Percentiles rank a stretch among this genome's conserved stretches.
Conservation (phyloP, 2,329 filamentous ascomycete species). For the Penicillium carneum region DNA sequence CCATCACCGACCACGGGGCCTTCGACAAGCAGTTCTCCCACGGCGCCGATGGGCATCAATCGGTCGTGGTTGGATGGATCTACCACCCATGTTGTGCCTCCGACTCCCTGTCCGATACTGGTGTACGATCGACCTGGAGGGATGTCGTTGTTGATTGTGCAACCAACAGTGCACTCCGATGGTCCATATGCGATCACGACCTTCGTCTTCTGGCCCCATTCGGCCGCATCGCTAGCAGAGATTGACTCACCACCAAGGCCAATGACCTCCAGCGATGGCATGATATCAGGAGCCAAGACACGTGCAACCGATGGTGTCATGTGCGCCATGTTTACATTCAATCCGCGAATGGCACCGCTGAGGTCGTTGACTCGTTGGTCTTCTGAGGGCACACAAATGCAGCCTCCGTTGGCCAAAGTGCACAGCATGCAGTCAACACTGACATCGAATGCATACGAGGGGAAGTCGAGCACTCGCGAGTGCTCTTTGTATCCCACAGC, state of each 20-base stretch:
- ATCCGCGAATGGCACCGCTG: conserved; percentile 39
- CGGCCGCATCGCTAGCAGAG: conserved; percentile 39
- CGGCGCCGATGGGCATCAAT: conserved; percentile 31
- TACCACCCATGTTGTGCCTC: conserved; percentile 32
- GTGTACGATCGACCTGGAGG: conserved; percentile 9
- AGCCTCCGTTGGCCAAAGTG: conserved; percentile 50
- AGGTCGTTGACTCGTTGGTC: conserved; percentile 53
- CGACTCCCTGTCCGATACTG: conserved; percentile 13
- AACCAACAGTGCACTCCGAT: conserved; percentile 32
- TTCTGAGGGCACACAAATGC: conserved; percentile 55
- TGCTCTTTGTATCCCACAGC: conserved; percentile 56
- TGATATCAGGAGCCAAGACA: conserved; percentile 43
- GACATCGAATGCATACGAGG: conserved; percentile 55
- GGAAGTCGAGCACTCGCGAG: conserved; percentile 51
- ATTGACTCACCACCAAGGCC: conserved; percentile 47
- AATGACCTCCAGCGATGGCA: conserved; percentile 46
- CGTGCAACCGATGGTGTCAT: conserved; percentile 62
- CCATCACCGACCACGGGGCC: conserved; percentile 45
- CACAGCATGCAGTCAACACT: conserved; percentile 48
- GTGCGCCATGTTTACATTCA: conserved; percentile 59
- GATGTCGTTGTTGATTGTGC: conserved; percentile 14
- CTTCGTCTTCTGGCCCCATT: conserved; percentile 42
- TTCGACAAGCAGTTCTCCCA: conserved; percentile 42
- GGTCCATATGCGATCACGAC: conserved; percentile 33
- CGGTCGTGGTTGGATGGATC: conserved; percentile 37